phyloP scores from a whole-genome alignment of 2,329 filamentous ascomycete genomes.

The Pseudonectria buxi region DNA sequence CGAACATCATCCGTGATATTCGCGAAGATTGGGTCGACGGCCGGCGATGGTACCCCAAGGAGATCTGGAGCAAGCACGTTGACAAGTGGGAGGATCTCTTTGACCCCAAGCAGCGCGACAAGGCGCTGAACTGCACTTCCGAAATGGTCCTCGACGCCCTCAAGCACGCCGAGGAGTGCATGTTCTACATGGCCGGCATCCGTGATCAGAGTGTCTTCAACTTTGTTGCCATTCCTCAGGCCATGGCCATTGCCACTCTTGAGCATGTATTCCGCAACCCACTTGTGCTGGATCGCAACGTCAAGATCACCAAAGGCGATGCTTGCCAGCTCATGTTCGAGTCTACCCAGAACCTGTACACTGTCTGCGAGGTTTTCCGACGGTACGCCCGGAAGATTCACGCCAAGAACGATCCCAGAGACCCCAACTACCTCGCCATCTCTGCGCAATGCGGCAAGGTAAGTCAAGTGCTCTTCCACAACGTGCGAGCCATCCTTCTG shows the following conservation, averaged over 20 bases:
- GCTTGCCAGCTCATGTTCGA: conserved; percentile 88
- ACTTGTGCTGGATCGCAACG: conserved; percentile 72
- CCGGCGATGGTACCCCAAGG: conserved; percentile 87
- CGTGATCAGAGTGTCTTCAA: conserved; percentile 98
- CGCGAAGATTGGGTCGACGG: conserved; percentile 83
- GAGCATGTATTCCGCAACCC: conserved; percentile 91
- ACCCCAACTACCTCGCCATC: conserved; percentile 88
- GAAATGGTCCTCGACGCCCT: conserved; percentile 93
- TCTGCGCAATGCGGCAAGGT: conserved; percentile 86
- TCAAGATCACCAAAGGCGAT: conserved; percentile 96
- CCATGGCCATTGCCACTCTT: conserved; percentile 94
- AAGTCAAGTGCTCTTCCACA: conserved; percentile 1
- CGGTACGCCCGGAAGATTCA: conserved; percentile 74
- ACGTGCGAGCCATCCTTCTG: conserved; percentile 4
- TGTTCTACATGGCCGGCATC: conserved; percentile 96
- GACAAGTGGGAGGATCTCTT: conserved; percentile 86
- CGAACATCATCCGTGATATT: conserved; percentile 96
- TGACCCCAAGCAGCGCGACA: conserved; percentile 67
- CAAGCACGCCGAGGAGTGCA: conserved; percentile 79
- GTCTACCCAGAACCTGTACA: conserved; percentile 80
- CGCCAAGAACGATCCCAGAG: conserved; percentile 87
- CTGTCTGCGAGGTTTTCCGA: conserved; percentile 77
- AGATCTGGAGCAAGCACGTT: conserved; percentile 96
- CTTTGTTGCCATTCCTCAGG: conserved; percentile 93
- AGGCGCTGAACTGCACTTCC: conserved; percentile 77